These are phyloP conservation scores for Xylaria sp. DNA, from an alignment of 2,329 filamentous ascomycete genomes.

Conservation along the genomic window DNA sequence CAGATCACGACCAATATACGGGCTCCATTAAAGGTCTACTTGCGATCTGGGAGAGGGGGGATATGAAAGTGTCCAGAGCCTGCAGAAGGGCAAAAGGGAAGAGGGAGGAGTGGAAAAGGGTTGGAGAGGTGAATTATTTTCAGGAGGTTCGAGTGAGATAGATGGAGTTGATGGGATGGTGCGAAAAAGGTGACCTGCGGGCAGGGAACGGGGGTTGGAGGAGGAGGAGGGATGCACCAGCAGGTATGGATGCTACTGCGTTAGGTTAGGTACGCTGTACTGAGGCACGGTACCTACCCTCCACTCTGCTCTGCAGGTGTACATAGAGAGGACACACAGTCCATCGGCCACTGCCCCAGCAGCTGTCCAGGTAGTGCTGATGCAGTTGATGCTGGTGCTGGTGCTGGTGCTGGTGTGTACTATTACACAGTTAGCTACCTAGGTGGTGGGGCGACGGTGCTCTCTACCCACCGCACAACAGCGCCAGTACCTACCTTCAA, in stretches of 20 bases:
- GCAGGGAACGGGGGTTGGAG: conserved; percentile 18
- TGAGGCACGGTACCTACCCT: too few species aligned
- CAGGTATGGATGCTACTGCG: background rate
- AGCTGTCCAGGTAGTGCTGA: too few species aligned
- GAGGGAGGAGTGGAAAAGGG: conserved; percentile 28
- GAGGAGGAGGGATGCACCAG: conserved; percentile 5
- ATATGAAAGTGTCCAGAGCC: conserved; percentile 31
- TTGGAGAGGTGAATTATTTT: conserved; percentile 19
- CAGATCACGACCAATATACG: conserved; percentile 41
- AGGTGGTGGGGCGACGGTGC: conserved; percentile 16
- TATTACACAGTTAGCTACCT: background rate
- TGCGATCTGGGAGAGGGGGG: conserved; percentile 27
- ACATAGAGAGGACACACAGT: too few species aligned
- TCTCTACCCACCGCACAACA: conserved; percentile 5
- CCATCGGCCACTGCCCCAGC: too few species aligned
- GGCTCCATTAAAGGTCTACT: conserved; percentile 41
- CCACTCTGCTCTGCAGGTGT: too few species aligned
- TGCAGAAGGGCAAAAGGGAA: conserved; percentile 37
- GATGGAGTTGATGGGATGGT: conserved; percentile 5
- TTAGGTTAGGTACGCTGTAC: too few species aligned
- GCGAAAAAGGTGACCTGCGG: conserved; percentile 14
- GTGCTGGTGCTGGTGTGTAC: background rate
- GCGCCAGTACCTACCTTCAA: background rate
- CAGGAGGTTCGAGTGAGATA: conserved; percentile 9
- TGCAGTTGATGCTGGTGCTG: too few species aligned